Conservation (phyloP, 306 rosid genomes). For the Vachellia pachyceras region DNA sequence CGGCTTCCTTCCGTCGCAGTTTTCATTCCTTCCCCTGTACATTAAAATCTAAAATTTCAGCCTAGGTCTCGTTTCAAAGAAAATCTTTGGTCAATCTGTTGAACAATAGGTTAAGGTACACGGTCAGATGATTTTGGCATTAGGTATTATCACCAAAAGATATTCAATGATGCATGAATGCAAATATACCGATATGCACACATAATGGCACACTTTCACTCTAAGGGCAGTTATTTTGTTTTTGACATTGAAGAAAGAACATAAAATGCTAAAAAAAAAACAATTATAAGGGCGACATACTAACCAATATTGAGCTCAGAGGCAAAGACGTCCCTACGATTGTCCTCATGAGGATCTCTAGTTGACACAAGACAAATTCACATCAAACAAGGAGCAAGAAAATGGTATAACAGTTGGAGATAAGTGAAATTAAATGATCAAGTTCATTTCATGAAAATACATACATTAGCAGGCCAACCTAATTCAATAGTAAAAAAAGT, state of each 20-base stretch:
- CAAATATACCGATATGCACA: neutral
- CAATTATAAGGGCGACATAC: conserved; percentile 35
- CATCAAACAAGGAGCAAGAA: conserved; percentile 35
- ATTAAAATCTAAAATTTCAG: neutral
- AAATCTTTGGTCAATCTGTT: neutral
- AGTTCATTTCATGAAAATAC: conserved; percentile 14
- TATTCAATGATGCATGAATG: neutral
- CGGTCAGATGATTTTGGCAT: neutral
- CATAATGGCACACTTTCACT: neutral
- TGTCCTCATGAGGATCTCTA: conserved; percentile 69
- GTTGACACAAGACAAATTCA: conserved; percentile 41
- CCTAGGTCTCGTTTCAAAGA: neutral
- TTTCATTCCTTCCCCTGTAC: neutral
- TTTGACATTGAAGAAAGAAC: neutral
- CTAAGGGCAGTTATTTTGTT: neutral
- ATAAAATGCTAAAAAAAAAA: neutral
- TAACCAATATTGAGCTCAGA: conserved; percentile 61
- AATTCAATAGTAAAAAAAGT: conserved; percentile 5
- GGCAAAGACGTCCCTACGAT: conserved; percentile 65
- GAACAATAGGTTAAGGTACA: neutral
- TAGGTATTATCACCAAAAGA: neutral
- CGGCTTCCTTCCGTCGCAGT: neutral
- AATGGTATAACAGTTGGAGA: conserved; percentile 12
- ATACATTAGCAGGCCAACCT: neutral
- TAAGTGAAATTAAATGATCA: conserved; percentile 20